Conservation (phyloP, 371 early-diverging fungal species). For the Nematocida homosporus region DNA sequence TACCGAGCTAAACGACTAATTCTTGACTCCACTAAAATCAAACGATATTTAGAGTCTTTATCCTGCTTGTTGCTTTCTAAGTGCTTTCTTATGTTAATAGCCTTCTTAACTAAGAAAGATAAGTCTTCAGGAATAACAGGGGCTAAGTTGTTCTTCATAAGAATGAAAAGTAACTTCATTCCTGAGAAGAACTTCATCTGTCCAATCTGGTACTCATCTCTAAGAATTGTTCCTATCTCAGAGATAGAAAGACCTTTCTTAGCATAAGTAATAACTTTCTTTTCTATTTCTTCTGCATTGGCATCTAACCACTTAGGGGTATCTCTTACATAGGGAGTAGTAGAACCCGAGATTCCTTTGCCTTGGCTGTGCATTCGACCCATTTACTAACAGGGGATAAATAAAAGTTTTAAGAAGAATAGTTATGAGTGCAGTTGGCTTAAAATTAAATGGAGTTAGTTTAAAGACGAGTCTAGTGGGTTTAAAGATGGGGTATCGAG, state of each 20-base stretch:
- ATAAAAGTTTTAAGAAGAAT: no score
- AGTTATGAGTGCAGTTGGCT: no score
- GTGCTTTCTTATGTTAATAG: conserved; percentile 95
- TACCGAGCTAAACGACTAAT: conserved; percentile 96
- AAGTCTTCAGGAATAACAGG: conserved; percentile 98
- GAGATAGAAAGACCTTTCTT: conserved; percentile 97
- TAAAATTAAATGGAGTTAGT: conserved; percentile 12
- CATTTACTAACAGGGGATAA: conserved; percentile 63
- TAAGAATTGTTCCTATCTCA: conserved; percentile 93
- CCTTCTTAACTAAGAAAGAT: conserved; percentile 97
- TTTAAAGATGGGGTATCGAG: background rate
- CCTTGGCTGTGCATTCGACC: conserved; percentile 69
- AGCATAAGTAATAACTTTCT: conserved; percentile 92
- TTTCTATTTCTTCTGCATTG: conserved; percentile 86
- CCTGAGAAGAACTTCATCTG: conserved; percentile 88
- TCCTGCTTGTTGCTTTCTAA: conserved; percentile 97
- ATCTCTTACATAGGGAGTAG: conserved; percentile 94
- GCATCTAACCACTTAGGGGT: conserved; percentile 93
- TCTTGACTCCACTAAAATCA: conserved; percentile 94
- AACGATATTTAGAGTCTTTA: conserved; percentile 94
- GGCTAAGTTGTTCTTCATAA: conserved; percentile 81
- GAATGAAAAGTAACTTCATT: conserved; percentile 85
- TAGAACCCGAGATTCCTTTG: conserved; percentile 94
- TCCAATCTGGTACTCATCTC: conserved; percentile 94
- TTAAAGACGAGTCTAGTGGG: background rate